Evolutionary conservation across 345 rosid genomes (phyloP).

Genomic region (Bretschneidera sinensis): DNA sequence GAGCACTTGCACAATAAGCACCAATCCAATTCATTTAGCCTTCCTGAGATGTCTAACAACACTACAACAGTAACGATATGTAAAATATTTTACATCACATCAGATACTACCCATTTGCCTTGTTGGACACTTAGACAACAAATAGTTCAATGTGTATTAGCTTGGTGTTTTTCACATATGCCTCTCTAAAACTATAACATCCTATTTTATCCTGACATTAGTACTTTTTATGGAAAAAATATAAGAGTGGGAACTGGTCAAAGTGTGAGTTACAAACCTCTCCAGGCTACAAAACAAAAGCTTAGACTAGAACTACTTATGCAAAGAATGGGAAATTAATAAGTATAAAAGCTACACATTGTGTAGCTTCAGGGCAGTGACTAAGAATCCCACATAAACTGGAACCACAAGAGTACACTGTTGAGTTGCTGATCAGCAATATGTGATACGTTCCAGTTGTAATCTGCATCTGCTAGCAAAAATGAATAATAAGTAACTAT

Average conservation of each 20-base stretch:
- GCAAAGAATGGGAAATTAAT: constrained; percentile 59
- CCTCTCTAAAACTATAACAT: background rate
- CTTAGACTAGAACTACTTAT: constrained; percentile 75
- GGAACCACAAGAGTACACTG: constrained; percentile 88
- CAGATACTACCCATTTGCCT: background rate
- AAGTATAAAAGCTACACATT: constrained; percentile 72
- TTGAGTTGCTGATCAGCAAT: constrained; percentile 74
- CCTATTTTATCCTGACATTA: background rate
- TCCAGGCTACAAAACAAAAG: constrained; percentile 80
- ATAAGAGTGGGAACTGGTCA: background rate
- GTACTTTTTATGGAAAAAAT: background rate
- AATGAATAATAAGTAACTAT: constrained; percentile 13
- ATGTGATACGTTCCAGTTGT: constrained; percentile 93
- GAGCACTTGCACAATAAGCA: too few species aligned
- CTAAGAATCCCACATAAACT: constrained; percentile 89
- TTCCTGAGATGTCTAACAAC: too few species aligned
- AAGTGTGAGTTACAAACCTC: constrained; percentile 49
- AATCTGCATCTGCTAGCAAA: constrained; percentile 75
- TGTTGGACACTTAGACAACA: background rate
- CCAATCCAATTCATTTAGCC: too few species aligned
- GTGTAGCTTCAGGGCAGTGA: constrained; percentile 90
- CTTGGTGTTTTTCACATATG: background rate
- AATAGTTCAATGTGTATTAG: background rate
- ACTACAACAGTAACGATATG: too few species aligned
- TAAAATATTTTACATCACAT: background rate